phyloP scores from a whole-genome alignment of 140 eudicot genomes.

The Ambrosia hybrid region DNA sequence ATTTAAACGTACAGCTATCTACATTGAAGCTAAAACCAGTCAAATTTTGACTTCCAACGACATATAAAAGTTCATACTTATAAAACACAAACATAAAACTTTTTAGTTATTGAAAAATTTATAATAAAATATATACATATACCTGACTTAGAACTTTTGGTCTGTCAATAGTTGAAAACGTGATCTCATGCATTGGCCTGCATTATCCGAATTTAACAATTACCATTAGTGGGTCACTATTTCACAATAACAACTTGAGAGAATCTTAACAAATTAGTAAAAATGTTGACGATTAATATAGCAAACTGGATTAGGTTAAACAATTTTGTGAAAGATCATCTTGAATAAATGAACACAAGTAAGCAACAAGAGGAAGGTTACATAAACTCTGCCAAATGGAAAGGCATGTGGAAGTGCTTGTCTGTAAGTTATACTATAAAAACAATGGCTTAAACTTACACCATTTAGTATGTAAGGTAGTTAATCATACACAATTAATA shows the following conservation, averaged over 20 bases:
- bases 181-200: slow-evolving; percentile 86
- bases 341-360: neutral
- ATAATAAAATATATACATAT: neutral
- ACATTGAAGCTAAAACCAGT: neutral
- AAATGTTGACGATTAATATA: slow-evolving; percentile 7
- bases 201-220: slow-evolving; percentile 20
- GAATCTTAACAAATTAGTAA: slow-evolving; percentile 8
- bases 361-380: neutral
- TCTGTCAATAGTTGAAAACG: slow-evolving; percentile 67
- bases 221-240: slow-evolving; percentile 16
- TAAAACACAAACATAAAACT: neutral
- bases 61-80: slow-evolving; percentile 3
- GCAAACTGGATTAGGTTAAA: neutral
- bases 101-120: neutral
- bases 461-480: neutral
- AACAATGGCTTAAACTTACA: neutral
- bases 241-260: slow-evolving; percentile 15
- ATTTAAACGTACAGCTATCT: neutral
- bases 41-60: slow-evolving; percentile 1
- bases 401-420: neutral
- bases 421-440: neutral
- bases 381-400: too few relatives aligned
- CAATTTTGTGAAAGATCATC: too few relatives aligned
- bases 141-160: slow-evolving; percentile 81
- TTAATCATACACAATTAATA: neutral